These are phyloP conservation scores for Vicia faba DNA, from an alignment of 306 rosid genomes.

Conservation along the genomic window DNA sequence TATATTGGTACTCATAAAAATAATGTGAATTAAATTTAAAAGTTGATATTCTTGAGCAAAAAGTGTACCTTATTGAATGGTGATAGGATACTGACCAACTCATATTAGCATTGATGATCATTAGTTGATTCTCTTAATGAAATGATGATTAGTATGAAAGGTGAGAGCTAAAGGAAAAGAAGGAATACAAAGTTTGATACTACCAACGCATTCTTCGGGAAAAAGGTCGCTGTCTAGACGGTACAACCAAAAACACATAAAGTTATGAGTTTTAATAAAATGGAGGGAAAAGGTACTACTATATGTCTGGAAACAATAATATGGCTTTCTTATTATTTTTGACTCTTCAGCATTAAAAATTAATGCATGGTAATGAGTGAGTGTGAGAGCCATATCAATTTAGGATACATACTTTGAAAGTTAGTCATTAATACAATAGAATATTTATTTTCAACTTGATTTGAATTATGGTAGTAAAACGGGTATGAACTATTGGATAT, in stretches of 20 bases:
- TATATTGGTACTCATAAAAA: neutral
- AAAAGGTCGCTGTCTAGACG: conserved; percentile 41
- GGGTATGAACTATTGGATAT: too few relatives aligned
- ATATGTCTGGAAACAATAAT: conserved; percentile 13
- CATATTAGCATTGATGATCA: conserved; percentile 2
- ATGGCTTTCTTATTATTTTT: conserved; percentile 28
- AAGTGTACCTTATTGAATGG: neutral
- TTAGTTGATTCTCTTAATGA: neutral
- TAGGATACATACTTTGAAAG: neutral
- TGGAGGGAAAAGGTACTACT: conserved; percentile 6
- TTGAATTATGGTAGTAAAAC: too few relatives aligned
- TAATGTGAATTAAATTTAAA: neutral
- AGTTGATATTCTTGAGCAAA: conserved; percentile 3
- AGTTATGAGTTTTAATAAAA: conserved; percentile 33
- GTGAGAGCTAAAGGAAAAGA: conserved; percentile 26
- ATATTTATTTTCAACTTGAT: conserved; percentile 31
- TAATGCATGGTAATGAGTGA: conserved; percentile 25
- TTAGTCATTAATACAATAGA: conserved; percentile 29
- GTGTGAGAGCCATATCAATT: neutral
- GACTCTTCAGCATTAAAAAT: conserved; percentile 32
- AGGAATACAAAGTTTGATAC: conserved; percentile 37
- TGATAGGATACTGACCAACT: conserved; percentile 9
- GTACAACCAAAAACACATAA: conserved; percentile 47
- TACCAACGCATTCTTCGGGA: conserved; percentile 40
- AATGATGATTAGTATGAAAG: conserved; percentile 37